Evolutionary conservation across 139 green algal species (phyloP), one percentile per base, ranked within the genome.

Genomic region (Coccomyxa sp.): DNA sequence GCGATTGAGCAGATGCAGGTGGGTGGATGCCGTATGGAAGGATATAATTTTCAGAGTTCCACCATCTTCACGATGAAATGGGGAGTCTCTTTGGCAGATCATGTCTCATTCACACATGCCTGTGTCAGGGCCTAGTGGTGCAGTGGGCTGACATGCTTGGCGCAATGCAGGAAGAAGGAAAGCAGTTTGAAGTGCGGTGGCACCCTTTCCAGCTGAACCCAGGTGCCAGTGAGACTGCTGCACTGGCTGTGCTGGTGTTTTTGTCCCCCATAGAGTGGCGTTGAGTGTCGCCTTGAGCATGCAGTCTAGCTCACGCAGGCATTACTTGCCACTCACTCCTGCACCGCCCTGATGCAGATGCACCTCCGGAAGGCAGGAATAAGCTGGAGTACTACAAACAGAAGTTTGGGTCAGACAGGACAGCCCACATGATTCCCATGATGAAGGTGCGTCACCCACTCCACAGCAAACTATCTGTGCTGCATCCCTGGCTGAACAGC

Each of bases 321-420:
- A n/a, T n/a, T n/a, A n/a, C n/a, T n/a, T n/a, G n/a, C n/a, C 18
- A 31, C 2, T 86, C 73, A 68, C 39, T 64, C 12, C 54, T 58
- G 38, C 81, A 71, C 33, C 81, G 86, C 77, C 83, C 91, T 7
- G 84, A 87, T 36, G 85, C 88, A n/a, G 54, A 84, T 24, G 84
- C 84, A 8, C 68, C 85, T 10, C 72, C 75, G n/a, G 85, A 88
- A 69, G 88, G 90, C 14, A 55, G 86, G 2, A 88, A 89, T 78
- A 94, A 94, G 84, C 55, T 86, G 35, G 71, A 88, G 29, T 85
- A 85, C 75, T 94, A 93, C 83, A 79, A 87, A 5, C 22, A 85
- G 12, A 92, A 91, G 77, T 94, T 94, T 84, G 90, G 90, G 6
- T 70, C 81, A 7, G 73, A 75, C 34, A 70, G 75, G 39, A 74